Percentiles rank a stretch among this genome's conserved stretches.
Conservation (phyloP, 768 basidiomycete genomes). For the Russula ochroleuca region DNA sequence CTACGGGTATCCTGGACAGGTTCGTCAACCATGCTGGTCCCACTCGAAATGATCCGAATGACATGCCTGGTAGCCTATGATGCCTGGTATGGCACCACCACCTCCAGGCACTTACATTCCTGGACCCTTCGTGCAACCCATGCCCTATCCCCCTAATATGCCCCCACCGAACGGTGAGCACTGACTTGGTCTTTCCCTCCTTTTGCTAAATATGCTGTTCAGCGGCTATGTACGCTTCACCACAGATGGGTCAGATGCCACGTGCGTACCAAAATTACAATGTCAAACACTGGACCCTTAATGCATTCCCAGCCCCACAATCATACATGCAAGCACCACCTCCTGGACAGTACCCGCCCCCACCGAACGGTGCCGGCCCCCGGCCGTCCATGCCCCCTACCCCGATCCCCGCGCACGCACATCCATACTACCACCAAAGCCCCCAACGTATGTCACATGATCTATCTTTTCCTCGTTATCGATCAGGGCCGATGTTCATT, state of each 20-base stretch:
- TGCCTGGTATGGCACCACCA: slow-evolving; percentile 79
- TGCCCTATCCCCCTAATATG: slow-evolving; percentile 78
- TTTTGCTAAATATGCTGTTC: slow-evolving; percentile 11
- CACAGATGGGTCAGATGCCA: slow-evolving; percentile 83
- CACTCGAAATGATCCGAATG: slow-evolving; percentile 10
- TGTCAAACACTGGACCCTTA: slow-evolving; percentile 1
- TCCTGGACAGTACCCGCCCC: slow-evolving; percentile 70
- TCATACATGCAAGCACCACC: slow-evolving; percentile 76
- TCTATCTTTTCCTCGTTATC: slow-evolving; percentile 28
- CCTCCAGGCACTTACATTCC: slow-evolving; percentile 79
- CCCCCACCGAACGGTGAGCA: slow-evolving; percentile 64
- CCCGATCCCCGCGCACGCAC: slow-evolving; percentile 80
- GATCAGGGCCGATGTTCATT: background rate
- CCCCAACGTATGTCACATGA: slow-evolving; percentile 61
- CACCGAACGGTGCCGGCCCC: slow-evolving; percentile 72
- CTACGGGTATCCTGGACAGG: slow-evolving; percentile 74
- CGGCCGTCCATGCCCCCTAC: slow-evolving; percentile 91
- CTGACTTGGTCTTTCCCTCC: slow-evolving; percentile 9
- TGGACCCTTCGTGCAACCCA: slow-evolving; percentile 77
- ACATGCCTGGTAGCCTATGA: slow-evolving; percentile 55
- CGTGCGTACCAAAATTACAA: slow-evolving; percentile 47
- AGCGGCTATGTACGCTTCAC: slow-evolving; percentile 74
- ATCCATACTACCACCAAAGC: slow-evolving; percentile 86
- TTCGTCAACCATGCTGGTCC: slow-evolving; percentile 35
- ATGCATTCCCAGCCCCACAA: slow-evolving; percentile 49